phyloP scores from a whole-genome alignment of 257 asterid species.

The Nemophila menziesii region DNA sequence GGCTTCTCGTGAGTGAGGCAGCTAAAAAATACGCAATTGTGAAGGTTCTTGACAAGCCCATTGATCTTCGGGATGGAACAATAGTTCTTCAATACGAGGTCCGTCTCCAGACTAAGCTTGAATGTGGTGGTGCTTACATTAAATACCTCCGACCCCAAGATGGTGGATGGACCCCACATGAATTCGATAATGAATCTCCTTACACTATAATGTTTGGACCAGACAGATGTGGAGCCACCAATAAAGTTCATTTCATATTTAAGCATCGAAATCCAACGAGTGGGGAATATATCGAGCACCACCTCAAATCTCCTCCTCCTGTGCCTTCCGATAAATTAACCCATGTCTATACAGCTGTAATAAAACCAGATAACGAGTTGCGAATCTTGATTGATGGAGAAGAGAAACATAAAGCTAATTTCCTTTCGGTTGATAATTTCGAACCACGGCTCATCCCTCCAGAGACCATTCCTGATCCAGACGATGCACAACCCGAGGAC shows the following conservation, averaged over 20 bases:
- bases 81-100: slow-evolving; percentile 80
- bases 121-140: slow-evolving; percentile 95
- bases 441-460: slow-evolving; percentile 81
- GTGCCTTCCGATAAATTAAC: slow-evolving; percentile 87
- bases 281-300: slow-evolving; percentile 80
- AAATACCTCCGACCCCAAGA: slow-evolving; percentile 92
- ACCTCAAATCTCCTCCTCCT: slow-evolving; percentile 87
- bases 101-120: slow-evolving; percentile 91
- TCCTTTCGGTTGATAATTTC: slow-evolving; percentile 70
- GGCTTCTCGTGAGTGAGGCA: slow-evolving; percentile 80
- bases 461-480: slow-evolving; percentile 93
- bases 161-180: slow-evolving; percentile 78
- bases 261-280: slow-evolving; percentile 86
- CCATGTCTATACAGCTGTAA: slow-evolving; percentile 86
- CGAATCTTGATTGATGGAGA: slow-evolving; percentile 82
- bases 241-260: slow-evolving; percentile 91
- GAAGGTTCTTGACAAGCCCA: slow-evolving; percentile 57
- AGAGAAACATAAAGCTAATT: slow-evolving; percentile 82
- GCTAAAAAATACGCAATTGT: slow-evolving; percentile 86
- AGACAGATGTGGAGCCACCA: slow-evolving; percentile 87
- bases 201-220: slow-evolving; percentile 97
- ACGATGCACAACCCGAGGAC: slow-evolving; percentile 88
- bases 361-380: slow-evolving; percentile 69
- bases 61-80: slow-evolving; percentile 56
- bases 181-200: slow-evolving; percentile 82